Conservation (phyloP, 2,329 filamentous ascomycete genomes). For the Dothistroma pini region DNA sequence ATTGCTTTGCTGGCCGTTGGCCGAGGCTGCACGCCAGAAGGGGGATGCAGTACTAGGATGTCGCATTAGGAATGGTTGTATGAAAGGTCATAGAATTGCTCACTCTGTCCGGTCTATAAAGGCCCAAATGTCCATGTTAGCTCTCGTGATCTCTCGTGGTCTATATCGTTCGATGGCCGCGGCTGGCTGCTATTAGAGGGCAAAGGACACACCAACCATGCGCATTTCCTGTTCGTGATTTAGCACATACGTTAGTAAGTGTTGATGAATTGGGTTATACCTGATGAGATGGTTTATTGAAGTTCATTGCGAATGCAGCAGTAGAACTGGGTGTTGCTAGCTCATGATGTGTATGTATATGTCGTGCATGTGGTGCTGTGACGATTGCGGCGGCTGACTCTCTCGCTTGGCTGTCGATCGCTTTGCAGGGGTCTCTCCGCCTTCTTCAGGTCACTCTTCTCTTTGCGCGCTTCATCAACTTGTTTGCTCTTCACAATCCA, state of each 20-base stretch:
- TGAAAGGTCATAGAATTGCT: background rate
- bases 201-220: constrained; percentile 77
- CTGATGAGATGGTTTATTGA: constrained; percentile 43
- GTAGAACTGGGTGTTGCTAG: background rate
- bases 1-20: constrained; percentile 39
- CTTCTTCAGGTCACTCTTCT: background rate
- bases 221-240: constrained; percentile 79
- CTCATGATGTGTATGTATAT: background rate
- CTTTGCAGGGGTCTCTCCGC: background rate
- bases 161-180: constrained; percentile 14
- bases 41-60: constrained; percentile 70
- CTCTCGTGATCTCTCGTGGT: constrained; percentile 23
- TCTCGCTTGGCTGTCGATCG: background rate
- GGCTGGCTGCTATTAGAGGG: constrained; percentile 16
- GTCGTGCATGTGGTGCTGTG: background rate
- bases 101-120: constrained; percentile 37
- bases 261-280: constrained; percentile 30
- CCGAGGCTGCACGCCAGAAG: constrained; percentile 70
- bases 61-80: constrained; percentile 7
- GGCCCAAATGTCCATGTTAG: constrained; percentile 39
- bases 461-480: background rate
- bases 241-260: background rate
- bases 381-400: background rate
- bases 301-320: constrained; percentile 36
- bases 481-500: background rate